These are phyloP conservation scores for Strobilomyces echinocephalus DNA, from an alignment of 768 basidiomycete genomes.

Conservation along the genomic window DNA sequence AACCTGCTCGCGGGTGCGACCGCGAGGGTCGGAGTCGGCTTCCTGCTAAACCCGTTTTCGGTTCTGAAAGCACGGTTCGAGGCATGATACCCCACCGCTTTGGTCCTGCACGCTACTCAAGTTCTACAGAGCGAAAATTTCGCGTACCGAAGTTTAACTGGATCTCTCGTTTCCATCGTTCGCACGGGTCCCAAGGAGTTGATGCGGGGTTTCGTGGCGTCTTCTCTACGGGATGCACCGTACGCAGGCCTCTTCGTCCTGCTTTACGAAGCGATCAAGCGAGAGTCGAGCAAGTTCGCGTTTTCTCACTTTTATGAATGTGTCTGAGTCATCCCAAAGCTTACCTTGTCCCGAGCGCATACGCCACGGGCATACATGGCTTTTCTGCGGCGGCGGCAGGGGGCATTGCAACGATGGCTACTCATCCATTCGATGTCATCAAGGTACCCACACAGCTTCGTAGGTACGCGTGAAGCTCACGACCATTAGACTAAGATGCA, in stretches of 20 bases:
- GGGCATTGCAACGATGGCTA: slow-evolving; percentile 75
- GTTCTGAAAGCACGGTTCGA: slow-evolving; percentile 91
- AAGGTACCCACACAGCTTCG: slow-evolving; percentile 51
- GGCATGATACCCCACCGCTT: slow-evolving; percentile 40
- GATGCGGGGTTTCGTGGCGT: slow-evolving; percentile 80
- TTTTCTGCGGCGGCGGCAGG: slow-evolving; percentile 77
- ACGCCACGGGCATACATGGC: slow-evolving; percentile 53
- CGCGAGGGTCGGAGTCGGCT: slow-evolving; percentile 74
- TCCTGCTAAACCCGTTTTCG: slow-evolving; percentile 84
- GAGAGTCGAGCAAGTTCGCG: slow-evolving; percentile 51
- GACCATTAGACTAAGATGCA: slow-evolving; percentile 80
- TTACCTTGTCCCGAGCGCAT: slow-evolving; percentile 36
- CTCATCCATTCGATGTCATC: slow-evolving; percentile 92
- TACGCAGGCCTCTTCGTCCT: slow-evolving; percentile 89
- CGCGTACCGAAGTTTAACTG: slow-evolving; percentile 56
- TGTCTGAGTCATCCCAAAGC: slow-evolving; percentile 29
- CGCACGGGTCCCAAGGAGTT: slow-evolving; percentile 77
- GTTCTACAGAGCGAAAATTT: slow-evolving; percentile 67
- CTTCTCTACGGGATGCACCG: slow-evolving; percentile 90
- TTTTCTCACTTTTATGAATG: neutral
- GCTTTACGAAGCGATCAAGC: slow-evolving; percentile 84
- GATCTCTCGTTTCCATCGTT: slow-evolving; percentile 54
- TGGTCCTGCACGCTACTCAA: neutral
- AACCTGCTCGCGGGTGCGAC: slow-evolving; percentile 86
- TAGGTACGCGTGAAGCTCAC: neutral